Percentiles rank a stretch among this genome's conserved stretches.
phyloP scores from a whole-genome alignment of 306 rosid genomes.

The Rubus parviflorus region DNA sequence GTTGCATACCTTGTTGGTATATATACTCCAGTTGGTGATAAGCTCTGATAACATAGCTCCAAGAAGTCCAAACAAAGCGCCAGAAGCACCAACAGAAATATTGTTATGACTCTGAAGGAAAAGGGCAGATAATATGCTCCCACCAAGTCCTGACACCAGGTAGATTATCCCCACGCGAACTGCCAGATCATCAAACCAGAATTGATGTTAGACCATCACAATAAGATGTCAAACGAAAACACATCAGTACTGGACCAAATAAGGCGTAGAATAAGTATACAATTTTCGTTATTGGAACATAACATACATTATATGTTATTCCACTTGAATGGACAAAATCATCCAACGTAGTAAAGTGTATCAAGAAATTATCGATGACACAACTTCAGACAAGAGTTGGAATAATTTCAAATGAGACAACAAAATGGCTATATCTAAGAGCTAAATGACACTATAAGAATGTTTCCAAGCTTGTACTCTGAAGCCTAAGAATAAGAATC shows the following conservation, averaged over 20 bases:
- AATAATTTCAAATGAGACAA: not conserved
- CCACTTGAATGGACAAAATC: not conserved
- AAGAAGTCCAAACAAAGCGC: conserved; percentile 52
- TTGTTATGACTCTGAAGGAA: conserved; percentile 28
- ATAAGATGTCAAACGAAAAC: not conserved
- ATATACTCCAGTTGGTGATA: conserved; percentile 46
- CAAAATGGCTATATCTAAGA: conserved; percentile 2
- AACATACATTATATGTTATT: not conserved
- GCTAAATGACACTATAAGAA: not conserved
- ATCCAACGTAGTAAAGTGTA: not conserved
- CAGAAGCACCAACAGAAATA: conserved; percentile 54
- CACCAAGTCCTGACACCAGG: conserved; percentile 47
- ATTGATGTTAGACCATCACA: not conserved
- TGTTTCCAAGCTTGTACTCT: no score
- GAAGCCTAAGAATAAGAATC: not conserved
- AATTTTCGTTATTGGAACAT: not conserved
- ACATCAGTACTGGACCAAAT: not conserved
- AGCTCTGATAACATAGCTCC: conserved; percentile 60
- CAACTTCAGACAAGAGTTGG: not conserved
- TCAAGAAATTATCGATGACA: not conserved
- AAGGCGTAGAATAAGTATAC: not conserved
- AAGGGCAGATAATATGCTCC: conserved; percentile 44
- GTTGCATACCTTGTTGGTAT: conserved; percentile 40
- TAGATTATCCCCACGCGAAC: conserved; percentile 44
- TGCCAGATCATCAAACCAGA: conserved; percentile 18